phyloP scores from a whole-genome alignment of 257 asterid species.

The Solanum phureja region DNA sequence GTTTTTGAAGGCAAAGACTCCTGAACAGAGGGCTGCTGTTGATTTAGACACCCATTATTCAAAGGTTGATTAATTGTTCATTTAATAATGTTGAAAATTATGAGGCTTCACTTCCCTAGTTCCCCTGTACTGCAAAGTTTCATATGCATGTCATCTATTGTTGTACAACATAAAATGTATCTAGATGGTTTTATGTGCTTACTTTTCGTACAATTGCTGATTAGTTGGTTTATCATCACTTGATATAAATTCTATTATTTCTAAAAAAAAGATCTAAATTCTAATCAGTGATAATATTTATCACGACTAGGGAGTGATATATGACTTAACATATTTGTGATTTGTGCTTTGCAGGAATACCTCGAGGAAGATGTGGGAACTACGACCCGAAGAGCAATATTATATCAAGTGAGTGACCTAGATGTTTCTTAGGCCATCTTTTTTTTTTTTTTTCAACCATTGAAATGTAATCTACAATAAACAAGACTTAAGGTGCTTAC shows the following conservation, averaged over 20 bases:
- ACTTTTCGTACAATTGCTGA: neutral
- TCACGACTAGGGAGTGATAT: neutral
- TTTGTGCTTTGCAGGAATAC: constrained; percentile 50
- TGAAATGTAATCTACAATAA: neutral
- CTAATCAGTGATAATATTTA: neutral
- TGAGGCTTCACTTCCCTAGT: neutral
- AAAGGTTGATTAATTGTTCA: constrained; percentile 25
- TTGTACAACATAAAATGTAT: neutral
- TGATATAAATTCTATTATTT: neutral
- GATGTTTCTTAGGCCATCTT: neutral
- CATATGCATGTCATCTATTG: neutral
- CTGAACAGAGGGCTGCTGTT: constrained; percentile 98
- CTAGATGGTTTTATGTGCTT: neutral
- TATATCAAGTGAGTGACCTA: constrained; percentile 64
- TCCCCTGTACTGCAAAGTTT: neutral
- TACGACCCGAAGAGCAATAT: constrained; percentile 64
- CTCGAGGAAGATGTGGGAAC: constrained; percentile 78
- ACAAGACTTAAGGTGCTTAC: neutral
- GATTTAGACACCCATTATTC: constrained; percentile 97
- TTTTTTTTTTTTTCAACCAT: neutral
- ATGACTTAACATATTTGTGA: neutral
- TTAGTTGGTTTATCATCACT: neutral
- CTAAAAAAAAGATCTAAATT: neutral
- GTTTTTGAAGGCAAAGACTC: constrained; percentile 81
- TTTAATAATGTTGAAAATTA: neutral